These are phyloP conservation scores for Fagus sylvatica DNA, from an alignment of 306 rosid species.

Conservation along the genomic window DNA sequence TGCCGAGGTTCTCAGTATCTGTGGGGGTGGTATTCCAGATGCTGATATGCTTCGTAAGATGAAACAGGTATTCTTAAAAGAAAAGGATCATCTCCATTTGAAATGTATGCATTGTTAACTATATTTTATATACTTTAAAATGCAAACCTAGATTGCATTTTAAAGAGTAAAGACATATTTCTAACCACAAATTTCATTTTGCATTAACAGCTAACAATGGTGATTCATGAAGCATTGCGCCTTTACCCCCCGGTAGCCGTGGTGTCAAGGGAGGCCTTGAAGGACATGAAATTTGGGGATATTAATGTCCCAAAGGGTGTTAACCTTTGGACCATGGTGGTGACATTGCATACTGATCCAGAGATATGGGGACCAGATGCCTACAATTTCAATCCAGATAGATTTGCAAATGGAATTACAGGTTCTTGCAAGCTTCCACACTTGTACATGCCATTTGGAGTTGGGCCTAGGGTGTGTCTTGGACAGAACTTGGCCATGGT, in stretches of 20 bases:
- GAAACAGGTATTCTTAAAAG: slow-evolving; percentile 35
- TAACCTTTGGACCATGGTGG: slow-evolving; percentile 17
- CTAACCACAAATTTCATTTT: not conserved
- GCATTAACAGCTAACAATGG: slow-evolving; percentile 31
- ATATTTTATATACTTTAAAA: no score
- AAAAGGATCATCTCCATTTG: no score
- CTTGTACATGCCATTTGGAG: slow-evolving; percentile 38
- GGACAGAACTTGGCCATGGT: slow-evolving; percentile 37
- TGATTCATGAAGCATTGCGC: slow-evolving; percentile 34
- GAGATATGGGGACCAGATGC: slow-evolving; percentile 34
- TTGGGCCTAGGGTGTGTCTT: slow-evolving; percentile 41
- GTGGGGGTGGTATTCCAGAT: slow-evolving; percentile 29
- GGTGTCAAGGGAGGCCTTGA: slow-evolving; percentile 21
- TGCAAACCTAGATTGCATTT: no score
- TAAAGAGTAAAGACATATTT: not conserved
- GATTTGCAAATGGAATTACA: slow-evolving; percentile 31
- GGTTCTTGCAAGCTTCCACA: slow-evolving; percentile 38
- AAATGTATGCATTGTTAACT: no score
- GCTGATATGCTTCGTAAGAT: slow-evolving; percentile 41
- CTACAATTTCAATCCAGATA: slow-evolving; percentile 33
- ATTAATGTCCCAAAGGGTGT: slow-evolving; percentile 25
- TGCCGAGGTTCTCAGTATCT: slow-evolving; percentile 31
- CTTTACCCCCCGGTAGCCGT: slow-evolving; percentile 29
- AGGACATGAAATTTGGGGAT: slow-evolving; percentile 30
- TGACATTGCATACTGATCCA: slow-evolving; percentile 25